Evolutionary conservation across 306 rosid genomes (phyloP).

Genomic region (Betula pendula): DNA sequence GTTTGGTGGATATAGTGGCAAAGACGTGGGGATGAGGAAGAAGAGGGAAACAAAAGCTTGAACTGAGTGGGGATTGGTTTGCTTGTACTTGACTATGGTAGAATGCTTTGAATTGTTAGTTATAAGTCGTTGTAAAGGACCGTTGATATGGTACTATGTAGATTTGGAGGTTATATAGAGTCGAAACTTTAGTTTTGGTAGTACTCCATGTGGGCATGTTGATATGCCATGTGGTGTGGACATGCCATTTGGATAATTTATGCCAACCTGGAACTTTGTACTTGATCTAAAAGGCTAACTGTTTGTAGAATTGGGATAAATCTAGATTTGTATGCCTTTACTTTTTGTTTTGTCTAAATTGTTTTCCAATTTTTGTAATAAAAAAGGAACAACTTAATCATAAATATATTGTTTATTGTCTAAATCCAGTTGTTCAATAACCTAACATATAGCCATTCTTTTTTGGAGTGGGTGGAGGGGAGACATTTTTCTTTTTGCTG

Average conservation of each 20-base stretch:
- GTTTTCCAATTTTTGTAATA: neutral
- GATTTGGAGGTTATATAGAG: neutral
- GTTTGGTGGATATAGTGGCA: neutral
- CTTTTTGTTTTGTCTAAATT: neutral
- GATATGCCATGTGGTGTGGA: neutral
- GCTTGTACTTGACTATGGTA: neutral
- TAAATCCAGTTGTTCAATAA: neutral
- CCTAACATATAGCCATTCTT: neutral
- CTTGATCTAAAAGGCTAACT: neutral
- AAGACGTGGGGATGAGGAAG: neutral
- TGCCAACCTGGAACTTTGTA: neutral
- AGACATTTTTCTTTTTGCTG: neutral
- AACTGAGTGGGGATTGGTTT: neutral
- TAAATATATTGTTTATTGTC: neutral
- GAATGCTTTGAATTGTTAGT: neutral
- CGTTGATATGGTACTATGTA: too few relatives aligned
- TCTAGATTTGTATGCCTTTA: neutral
- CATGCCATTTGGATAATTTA: neutral
- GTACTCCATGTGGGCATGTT: conserved; percentile 1
- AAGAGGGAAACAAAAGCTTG: neutral
- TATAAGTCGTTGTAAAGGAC: neutral
- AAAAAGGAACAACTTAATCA: neutral
- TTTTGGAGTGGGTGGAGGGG: neutral
- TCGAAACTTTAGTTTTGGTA: neutral
- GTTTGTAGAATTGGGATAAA: neutral